Evolutionary conservation across 192 early-diverging fungal species (phyloP).

Genomic region (Backusella luteola): DNA sequence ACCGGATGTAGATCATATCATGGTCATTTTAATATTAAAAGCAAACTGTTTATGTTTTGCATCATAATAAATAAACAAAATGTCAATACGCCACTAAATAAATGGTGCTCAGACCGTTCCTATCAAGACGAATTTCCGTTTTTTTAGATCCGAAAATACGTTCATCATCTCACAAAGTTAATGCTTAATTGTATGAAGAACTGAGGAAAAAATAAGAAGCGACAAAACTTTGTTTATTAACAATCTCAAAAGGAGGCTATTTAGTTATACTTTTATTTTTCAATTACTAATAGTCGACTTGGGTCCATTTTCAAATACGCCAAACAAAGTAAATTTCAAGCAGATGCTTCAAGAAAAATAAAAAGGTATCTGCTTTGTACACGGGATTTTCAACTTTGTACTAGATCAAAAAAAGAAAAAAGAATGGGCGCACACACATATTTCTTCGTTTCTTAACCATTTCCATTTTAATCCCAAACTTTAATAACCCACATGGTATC

Average conservation of each 20-base stretch:
- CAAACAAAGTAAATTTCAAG: background rate
- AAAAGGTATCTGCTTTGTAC: background rate
- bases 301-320: background rate
- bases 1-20: background rate
- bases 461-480: background rate
- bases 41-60: background rate
- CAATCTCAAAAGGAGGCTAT: background rate
- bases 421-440: background rate
- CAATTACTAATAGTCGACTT: background rate
- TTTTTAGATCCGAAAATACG: background rate
- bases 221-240: too few relatives aligned
- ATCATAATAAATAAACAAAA: background rate
- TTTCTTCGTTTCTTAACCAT: background rate
- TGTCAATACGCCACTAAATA: background rate
- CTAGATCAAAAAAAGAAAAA: background rate
- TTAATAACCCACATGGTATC: background rate
- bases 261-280: background rate
- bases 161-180: background rate
- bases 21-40: background rate
- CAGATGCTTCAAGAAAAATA: background rate
- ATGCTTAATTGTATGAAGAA: background rate
- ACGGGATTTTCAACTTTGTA: background rate
- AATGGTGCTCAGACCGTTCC: background rate
- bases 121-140: background rate
- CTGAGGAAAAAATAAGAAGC: background rate